phyloP scores from a whole-genome alignment of 257 asterid genomes.

The Voacanga thouarsii region DNA sequence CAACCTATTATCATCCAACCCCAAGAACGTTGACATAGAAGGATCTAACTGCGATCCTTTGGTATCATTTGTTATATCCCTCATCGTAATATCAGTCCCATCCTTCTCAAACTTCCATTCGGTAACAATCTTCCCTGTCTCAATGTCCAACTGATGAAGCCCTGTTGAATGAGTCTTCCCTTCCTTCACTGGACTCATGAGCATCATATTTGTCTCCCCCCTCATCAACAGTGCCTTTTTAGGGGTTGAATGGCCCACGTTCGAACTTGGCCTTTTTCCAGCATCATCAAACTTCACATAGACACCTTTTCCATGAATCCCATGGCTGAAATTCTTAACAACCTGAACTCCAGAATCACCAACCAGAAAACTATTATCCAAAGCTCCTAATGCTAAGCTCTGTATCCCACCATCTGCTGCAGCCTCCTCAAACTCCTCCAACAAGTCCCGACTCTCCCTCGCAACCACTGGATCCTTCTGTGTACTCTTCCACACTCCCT shows the following conservation, averaged over 20 bases:
- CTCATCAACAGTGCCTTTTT: constrained; percentile 89
- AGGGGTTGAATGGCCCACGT: constrained; percentile 52
- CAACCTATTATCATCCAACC: constrained; percentile 77
- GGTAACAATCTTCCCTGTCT: constrained; percentile 89
- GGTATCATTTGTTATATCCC: constrained; percentile 75
- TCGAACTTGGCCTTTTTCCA: constrained; percentile 37
- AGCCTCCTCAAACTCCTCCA: constrained; percentile 90
- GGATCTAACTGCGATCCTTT: constrained; percentile 98
- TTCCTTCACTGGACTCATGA: constrained; percentile 82
- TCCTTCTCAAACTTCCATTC: constrained; percentile 96
- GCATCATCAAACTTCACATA: constrained; percentile 68
- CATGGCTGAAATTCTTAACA: constrained; percentile 94
- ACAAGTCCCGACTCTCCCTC: constrained; percentile 70
- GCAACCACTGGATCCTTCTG: constrained; percentile 41
- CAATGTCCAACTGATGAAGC: constrained; percentile 91
- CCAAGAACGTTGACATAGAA: constrained; percentile 92
- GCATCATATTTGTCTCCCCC: constrained; percentile 96
- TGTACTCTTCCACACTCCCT: constrained; percentile 69
- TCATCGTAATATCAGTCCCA: constrained; percentile 80
- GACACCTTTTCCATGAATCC: constrained; percentile 96
- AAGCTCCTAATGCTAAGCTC: constrained; percentile 92
- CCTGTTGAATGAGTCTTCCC: constrained; percentile 70
- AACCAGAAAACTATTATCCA: constrained; percentile 92
- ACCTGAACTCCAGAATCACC: constrained; percentile 92
- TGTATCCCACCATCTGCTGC: constrained; percentile 85